These are phyloP conservation scores for Kwoniella shivajii DNA, from an alignment of 1,284 basidiomycete genomes.

Conservation along the genomic window DNA sequence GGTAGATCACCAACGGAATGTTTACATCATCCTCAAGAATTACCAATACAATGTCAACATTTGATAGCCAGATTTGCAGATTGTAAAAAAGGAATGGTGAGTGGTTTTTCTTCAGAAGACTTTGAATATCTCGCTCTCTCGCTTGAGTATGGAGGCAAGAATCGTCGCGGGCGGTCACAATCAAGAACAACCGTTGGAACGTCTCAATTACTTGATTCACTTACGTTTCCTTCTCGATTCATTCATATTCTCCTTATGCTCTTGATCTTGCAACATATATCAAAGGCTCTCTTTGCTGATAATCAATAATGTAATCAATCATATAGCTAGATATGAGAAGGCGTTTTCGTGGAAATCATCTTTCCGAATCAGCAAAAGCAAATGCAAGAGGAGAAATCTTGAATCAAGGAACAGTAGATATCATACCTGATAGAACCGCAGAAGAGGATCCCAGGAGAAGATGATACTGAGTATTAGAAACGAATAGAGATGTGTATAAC, in stretches of 20 bases:
- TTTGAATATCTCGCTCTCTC: background rate
- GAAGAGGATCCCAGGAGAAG: slow-evolving; percentile 1
- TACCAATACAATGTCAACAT: slow-evolving; percentile 52
- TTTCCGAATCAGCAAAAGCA: slow-evolving; percentile 24
- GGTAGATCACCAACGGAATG: slow-evolving; percentile 49
- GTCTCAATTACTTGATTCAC: too few relatives aligned
- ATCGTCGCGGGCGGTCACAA: too few relatives aligned
- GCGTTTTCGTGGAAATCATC: slow-evolving; percentile 52
- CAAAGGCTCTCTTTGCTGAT: background rate
- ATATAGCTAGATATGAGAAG: slow-evolving; percentile 53
- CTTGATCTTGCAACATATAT: too few relatives aligned
- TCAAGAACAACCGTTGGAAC: too few relatives aligned
- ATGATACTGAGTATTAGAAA: background rate
- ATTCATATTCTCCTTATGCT: too few relatives aligned
- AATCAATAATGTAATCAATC: background rate
- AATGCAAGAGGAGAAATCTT: slow-evolving; percentile 8
- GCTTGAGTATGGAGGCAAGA: too few relatives aligned
- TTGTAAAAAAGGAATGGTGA: slow-evolving; percentile 54
- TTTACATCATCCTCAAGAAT: slow-evolving; percentile 36
- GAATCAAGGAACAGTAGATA: slow-evolving; percentile 5
- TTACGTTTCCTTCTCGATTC: background rate
- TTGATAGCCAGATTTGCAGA: slow-evolving; percentile 49
- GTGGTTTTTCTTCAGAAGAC: slow-evolving; percentile 16
- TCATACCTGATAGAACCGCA: slow-evolving; percentile 8
- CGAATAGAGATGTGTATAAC: too few relatives aligned